Base-by-base conservation (phyloP, 1,284 basidiomycete species). In the Malassezia cuniculi region DNA sequence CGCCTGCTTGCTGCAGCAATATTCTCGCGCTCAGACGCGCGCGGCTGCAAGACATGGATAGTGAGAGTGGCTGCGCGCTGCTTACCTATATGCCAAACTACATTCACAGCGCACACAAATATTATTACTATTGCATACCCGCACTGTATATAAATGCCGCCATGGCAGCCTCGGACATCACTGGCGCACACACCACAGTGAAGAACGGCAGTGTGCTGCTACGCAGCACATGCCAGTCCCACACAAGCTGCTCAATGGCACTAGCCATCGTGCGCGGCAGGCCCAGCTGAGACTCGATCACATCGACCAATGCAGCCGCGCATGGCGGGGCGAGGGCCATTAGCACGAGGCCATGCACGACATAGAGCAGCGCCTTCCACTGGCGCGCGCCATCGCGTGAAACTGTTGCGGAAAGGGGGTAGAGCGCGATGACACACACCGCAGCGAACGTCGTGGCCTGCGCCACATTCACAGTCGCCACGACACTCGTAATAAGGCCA, bases 381-480 rank as follows among this genome's bases (percentile, higher is more conserved):
- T 15, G 10, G 20, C 20, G 15, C 31, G 35, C 20, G 31, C 20
- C 24, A n/a, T n/a, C n/a, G n/a, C n/a, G 24, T 5, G 9, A 26
- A 15, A 17, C 3, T 5, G 11, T 14, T 29, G 12, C 20, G 4
- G 9, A n/a, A 22, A 48, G 27, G 16, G 29, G 25, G 34, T 34
- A 52, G 8, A 48, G 41, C 8, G 41, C 35, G 2, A 36, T 5
- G 17, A 30, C 27, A 18, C 48, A 19, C 5, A 42, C 15, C 22
- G 41, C 8, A 12, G 32, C 52, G 25, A 44, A 36, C 18, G 29
- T 31, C 12, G 53, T 47, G 4, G 60, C 60, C 15, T 56, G 47
- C 6, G 50, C 40, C 21, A 58, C 56, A 30, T 64, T 64, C 29
- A 57, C 44, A 11, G 57, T 43, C 31, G 52, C 55, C 15, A 60